Evolutionary conservation across 2,329 filamentous ascomycete species (phyloP), one percentile per base, ranked within the genome.

Genomic region (Aureobasidium pullulans): DNA sequence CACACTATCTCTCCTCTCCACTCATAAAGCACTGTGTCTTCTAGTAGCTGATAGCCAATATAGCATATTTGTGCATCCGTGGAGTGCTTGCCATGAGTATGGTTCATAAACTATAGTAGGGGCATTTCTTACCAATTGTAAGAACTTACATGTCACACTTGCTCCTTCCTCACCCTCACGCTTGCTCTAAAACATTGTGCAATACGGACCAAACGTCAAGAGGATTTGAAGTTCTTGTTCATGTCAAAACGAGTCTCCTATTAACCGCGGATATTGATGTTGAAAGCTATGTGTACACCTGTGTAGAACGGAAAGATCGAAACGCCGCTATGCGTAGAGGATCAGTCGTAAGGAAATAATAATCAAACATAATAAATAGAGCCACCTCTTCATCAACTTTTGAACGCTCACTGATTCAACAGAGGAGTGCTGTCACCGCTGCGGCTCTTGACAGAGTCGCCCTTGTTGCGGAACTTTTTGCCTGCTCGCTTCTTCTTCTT

Each of bases 371-470:
- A 11, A 50, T 29, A 34, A 50, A 49, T 34, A 39, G 47, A 50
- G 34, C 48, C 19, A 10, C 44, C 13, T 28, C 29, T 28, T 37
- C 37, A 34, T 54, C 50, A 54, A 34, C 40, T 46, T 44, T 54
- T 60, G 23, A 44, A 37, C 31, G 57, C 70, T 68, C 43, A 67
- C 66, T 62, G 59, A 46, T 68, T 63, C 31, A 62, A 29, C 52
- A 61, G 31, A 34, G 62, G 60, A 16, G 60, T 61, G 37, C 54
- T 59, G 49, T 63, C 60, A 10, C 49, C 62, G n/a, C 62, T 62
- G 28, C 46, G 39, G 23, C 61, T 57, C 42, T 60, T 63, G 42
- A 57, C 54, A 31, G 54, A 57, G 39, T 57, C 58, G 28, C 57
- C 60, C 48, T 60, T 60, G 49, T 62, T 62, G 53, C 57, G 62